Conservation (phyloP, 2,329 filamentous ascomycete genomes). For the Coniochaeta ligniaria region DNA sequence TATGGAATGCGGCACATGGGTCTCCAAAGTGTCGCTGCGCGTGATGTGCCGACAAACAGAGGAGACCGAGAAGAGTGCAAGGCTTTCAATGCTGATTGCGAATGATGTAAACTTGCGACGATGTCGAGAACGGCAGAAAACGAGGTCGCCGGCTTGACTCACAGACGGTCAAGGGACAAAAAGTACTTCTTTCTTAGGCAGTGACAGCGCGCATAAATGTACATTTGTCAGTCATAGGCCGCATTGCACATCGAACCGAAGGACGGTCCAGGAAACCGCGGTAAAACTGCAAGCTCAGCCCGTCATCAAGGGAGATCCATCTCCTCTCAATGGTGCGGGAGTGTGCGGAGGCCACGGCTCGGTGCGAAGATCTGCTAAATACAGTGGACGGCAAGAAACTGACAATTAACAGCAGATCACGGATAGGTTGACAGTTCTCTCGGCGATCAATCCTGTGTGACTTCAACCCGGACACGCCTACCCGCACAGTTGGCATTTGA, state of each 20-base stretch:
- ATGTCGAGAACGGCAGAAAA: neutral
- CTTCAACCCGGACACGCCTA: neutral
- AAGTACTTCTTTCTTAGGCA: neutral
- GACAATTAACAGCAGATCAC: neutral
- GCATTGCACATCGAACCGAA: neutral
- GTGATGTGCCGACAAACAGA: neutral
- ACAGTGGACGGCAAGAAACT: neutral
- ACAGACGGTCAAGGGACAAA: neutral
- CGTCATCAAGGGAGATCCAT: neutral
- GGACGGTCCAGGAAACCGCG: neutral
- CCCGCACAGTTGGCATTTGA: neutral
- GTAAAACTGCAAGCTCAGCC: neutral
- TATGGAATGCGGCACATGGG: constrained; percentile 1
- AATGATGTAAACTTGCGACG: neutral
- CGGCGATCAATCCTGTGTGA: neutral
- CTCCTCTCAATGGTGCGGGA: neutral
- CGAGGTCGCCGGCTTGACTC: neutral
- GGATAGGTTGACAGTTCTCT: neutral
- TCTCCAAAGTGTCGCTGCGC: neutral
- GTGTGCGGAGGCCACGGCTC: neutral
- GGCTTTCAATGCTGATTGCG: neutral
- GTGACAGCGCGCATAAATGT: neutral
- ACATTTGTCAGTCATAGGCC: neutral
- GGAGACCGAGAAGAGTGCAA: neutral
- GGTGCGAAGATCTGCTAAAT: neutral